Evolutionary conservation across 2,329 filamentous ascomycete genomes (phyloP).

Genomic region (Lasiodiplodia sp.): DNA sequence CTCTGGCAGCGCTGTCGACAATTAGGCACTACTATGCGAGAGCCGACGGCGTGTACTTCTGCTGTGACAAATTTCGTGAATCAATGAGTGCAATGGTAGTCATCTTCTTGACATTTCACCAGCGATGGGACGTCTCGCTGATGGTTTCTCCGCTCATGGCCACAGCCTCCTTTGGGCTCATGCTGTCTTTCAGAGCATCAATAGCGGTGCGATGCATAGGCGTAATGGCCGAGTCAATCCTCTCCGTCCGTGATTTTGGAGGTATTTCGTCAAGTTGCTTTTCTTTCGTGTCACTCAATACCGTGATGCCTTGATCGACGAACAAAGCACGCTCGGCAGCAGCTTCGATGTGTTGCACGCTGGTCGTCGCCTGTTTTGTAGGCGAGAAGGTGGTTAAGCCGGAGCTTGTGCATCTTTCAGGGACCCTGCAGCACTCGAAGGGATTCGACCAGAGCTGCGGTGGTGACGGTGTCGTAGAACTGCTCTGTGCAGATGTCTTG

Average conservation of each 20-base stretch:
- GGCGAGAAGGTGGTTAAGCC: conserved; percentile 20
- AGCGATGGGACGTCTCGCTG: not conserved
- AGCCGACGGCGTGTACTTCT: not conserved
- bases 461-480: conserved; percentile 1
- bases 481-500: conserved; percentile 4
- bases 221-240: not conserved
- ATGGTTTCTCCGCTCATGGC: not conserved
- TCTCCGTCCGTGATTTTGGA: not conserved
- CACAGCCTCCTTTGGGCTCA: not conserved
- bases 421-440: not conserved
- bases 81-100: not conserved
- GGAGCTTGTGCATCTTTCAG: conserved; percentile 4
- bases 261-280: not conserved
- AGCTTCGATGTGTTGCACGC: conserved; percentile 23
- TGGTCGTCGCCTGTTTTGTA: conserved; percentile 21
- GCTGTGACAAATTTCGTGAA: not conserved
- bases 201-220: conserved; percentile 2
- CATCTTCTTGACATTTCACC: not conserved
- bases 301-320: not conserved
- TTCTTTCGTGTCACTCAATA: too few species aligned
- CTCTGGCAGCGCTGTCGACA: not conserved
- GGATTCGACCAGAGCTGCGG: conserved; percentile 16
- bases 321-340: not conserved
- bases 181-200: conserved; percentile 5
- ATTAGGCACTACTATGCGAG: not conserved